Evolutionary conservation across 345 rosid genomes (phyloP), one percentile per base, ranked within the genome.

Genomic region (Boechera divaricarpa): DNA sequence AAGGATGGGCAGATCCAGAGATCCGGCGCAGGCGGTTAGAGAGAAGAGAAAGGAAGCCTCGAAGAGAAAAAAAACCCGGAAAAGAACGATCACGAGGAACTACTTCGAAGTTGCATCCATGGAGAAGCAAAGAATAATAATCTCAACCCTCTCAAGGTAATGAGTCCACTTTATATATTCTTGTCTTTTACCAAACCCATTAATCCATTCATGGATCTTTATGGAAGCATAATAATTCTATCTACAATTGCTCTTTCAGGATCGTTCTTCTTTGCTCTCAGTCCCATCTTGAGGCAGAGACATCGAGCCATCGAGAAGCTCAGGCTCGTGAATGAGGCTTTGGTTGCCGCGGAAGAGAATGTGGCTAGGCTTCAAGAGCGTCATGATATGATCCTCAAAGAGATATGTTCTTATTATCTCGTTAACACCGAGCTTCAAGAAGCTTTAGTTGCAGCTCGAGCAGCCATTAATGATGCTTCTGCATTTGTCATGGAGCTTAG

Each of bases 1-100:
- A 84, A 70, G 97, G 97, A 54, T 94, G 98, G 98, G 96, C 96
- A 32, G 88, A 90, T 84, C 96, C 97, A 36, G 93, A 87, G 82
- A 91, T 85, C 72, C 87, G 94, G 2, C 87, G 88, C 1, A 86
- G 81, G 41, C 86, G 94, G 36, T 71, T 91, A 58, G 83, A 45
- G 51, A 82, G 75, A 52, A 42, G 35, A 63, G 68, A 42, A 28
- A 85, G 29, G 42, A 78, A 72, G 28, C 81, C 48, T 1, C 81
- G 56, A 21, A 47, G 77, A 58, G 62, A 56, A 57, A 36, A 38
- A 65, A 71, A 71, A 64, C 51, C 71, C 0, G 49, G 57, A 52
- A 76, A 52, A 70, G 51, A 29, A 28, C 59, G 80, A 63, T 47
- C 57, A 53, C 70, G 45, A 57, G 29, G 57, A 29, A n/a, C 62